Conservation (phyloP, 2,329 filamentous ascomycete genomes). For the Dothideomycetidae sp. region DNA sequence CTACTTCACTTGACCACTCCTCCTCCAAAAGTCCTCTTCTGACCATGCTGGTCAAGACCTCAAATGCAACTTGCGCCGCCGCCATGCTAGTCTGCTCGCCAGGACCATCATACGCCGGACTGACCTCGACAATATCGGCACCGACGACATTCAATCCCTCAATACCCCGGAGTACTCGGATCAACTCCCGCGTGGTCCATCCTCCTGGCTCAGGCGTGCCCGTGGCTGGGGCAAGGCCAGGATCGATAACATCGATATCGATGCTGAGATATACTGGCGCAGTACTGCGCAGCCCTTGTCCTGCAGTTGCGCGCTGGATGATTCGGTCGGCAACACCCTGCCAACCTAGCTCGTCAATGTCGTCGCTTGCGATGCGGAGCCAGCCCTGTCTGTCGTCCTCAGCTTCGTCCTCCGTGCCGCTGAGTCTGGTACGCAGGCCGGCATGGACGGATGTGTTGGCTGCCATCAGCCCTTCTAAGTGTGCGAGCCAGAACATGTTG, state of each 20-base stretch:
- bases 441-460: conserved; percentile 68
- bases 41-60: conserved; percentile 67
- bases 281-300: conserved; percentile 24
- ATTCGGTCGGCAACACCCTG: conserved; percentile 57
- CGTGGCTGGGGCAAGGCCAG: conserved; percentile 52
- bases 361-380: conserved; percentile 65
- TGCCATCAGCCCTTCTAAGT: conserved; percentile 62
- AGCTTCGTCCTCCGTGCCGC: conserved; percentile 53
- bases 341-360: conserved; percentile 71
- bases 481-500: conserved; percentile 82
- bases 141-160: conserved; percentile 76
- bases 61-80: conserved; percentile 70
- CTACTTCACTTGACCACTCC: background rate
- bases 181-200: conserved; percentile 81
- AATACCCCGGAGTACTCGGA: conserved; percentile 66
- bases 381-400: conserved; percentile 62
- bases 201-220: conserved; percentile 83
- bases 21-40: conserved; percentile 24
- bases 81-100: conserved; percentile 73
- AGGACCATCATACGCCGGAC: conserved; percentile 66
- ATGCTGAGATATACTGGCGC: conserved; percentile 69
- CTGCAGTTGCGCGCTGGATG: conserved; percentile 42
- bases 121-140: conserved; percentile 80
- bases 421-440: conserved; percentile 64
- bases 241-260: conserved; percentile 71